Conservation (phyloP, 345 rosid genomes). For the rapeseed (Brassica napus) region DNA sequence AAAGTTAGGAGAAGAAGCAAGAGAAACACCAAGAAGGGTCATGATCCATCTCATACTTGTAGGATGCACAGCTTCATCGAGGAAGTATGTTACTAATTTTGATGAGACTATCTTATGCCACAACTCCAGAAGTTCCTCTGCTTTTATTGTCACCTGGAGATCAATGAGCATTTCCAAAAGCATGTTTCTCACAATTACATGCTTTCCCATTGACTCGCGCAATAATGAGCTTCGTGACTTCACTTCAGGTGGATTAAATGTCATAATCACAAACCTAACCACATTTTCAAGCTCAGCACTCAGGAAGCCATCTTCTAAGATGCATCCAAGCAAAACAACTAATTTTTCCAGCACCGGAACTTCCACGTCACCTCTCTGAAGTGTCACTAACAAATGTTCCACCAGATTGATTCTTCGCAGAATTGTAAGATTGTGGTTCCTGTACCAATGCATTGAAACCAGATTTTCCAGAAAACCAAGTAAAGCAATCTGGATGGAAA, state of each 20-base stretch:
- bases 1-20: constrained; percentile 92
- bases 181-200: constrained; percentile 97
- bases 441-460: constrained; percentile 99
- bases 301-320: constrained; percentile 95
- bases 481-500: constrained; percentile 88
- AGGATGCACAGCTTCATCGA: constrained; percentile 99
- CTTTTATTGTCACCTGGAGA: constrained; percentile 92
- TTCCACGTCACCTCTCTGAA: constrained; percentile 99
- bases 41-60: constrained; percentile 99
- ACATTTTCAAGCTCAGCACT: constrained; percentile 93
- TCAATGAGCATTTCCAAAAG: constrained; percentile 98
- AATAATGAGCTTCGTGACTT: constrained; percentile 64
- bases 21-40: constrained; percentile 96
- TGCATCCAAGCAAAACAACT: constrained; percentile 95
- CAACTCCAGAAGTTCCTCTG: constrained; percentile 95
- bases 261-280: constrained; percentile 93
- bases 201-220: constrained; percentile 95
- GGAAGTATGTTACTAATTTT: constrained; percentile 89
- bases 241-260: constrained; percentile 93
- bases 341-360: constrained; percentile 93
- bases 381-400: constrained; percentile 89
- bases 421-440: constrained; percentile 95
- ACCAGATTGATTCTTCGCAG: constrained; percentile 93
- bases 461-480: constrained; percentile 95
- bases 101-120: constrained; percentile 99